Percentiles rank a stretch among this genome's conserved stretches.
phyloP scores from a whole-genome alignment of 176 grass and related monocot genomes.

The Coix lacrymajobi region DNA sequence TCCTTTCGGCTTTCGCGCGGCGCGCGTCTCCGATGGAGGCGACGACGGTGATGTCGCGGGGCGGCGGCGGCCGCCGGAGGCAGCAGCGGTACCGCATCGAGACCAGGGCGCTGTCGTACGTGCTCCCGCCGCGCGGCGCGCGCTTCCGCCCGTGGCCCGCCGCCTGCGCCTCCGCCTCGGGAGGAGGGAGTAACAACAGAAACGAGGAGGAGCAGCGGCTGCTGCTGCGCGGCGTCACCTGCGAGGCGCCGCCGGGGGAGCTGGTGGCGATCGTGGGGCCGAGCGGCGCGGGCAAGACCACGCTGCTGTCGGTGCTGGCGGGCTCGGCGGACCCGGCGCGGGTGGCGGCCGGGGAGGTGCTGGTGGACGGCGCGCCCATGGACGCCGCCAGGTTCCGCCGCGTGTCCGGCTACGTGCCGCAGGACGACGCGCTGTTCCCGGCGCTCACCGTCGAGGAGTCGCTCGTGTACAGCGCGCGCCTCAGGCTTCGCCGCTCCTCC shows the following conservation, averaged over 20 bases:
- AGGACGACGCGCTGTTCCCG: conserved; percentile 91
- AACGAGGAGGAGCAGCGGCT: not conserved
- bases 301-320: conserved; percentile 77
- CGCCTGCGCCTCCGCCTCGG: no score
- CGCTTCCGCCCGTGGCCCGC: not conserved
- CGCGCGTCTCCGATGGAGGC: conserved; percentile 37
- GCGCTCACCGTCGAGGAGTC: conserved; percentile 87
- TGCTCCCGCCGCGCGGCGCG: conserved; percentile 22
- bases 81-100: conserved; percentile 54
- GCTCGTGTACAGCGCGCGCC: conserved; percentile 77
- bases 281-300: conserved; percentile 86
- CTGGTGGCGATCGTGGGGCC: conserved; percentile 82
- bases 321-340: conserved; percentile 48
- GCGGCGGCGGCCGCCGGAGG: conserved; percentile 6
- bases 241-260: conserved; percentile 63
- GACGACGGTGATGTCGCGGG: conserved; percentile 24
- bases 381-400: conserved; percentile 66
- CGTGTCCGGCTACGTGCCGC: conserved; percentile 78
- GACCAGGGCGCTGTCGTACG: conserved; percentile 60
- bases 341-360: conserved; percentile 47
- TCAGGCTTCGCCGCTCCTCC: conserved; percentile 41
- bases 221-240: conserved; percentile 61
- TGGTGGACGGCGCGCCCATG: conserved; percentile 65
- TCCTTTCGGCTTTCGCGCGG: not conserved
- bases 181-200: not conserved